Conservation (phyloP, 306 rosid species). For the Glycine latifolia region DNA sequence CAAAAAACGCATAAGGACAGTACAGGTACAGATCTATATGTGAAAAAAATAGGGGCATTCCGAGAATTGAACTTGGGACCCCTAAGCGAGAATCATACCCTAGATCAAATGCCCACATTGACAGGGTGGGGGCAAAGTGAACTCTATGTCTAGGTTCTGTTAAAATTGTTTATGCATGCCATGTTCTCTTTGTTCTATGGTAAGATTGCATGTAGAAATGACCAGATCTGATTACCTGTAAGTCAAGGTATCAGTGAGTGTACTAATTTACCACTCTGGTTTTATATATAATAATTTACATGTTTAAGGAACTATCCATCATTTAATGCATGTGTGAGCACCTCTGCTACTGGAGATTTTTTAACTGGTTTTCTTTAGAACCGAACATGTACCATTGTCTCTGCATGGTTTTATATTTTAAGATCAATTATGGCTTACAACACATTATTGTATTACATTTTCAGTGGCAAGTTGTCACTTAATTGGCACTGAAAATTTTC, state of each 20-base stretch:
- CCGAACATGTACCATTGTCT: neutral
- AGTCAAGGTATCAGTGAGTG: too few relatives aligned
- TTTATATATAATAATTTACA: too few relatives aligned
- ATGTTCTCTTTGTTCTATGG: neutral
- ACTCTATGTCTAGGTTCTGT: neutral
- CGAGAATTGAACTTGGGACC: constrained; percentile 61
- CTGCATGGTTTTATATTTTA: neutral
- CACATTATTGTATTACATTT: neutral
- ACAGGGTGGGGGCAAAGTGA: neutral
- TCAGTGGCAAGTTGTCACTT: neutral
- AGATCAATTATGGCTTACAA: constrained; percentile 6
- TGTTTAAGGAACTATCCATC: too few relatives aligned
- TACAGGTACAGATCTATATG: too few relatives aligned
- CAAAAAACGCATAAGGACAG: too few relatives aligned
- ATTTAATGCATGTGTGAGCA: too few relatives aligned
- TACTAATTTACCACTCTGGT: too few relatives aligned
- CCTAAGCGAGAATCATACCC: constrained; percentile 72
- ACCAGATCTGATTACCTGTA: constrained; percentile 18
- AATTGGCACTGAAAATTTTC: neutral
- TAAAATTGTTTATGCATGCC: too few relatives aligned
- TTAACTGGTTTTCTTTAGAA: neutral
- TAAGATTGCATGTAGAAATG: neutral
- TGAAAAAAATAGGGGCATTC: neutral
- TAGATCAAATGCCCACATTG: constrained; percentile 64
- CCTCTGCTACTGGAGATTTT: too few relatives aligned